phyloP scores from a whole-genome alignment of 2,329 filamentous ascomycete genomes.

The Lachnellula subtilissima region DNA sequence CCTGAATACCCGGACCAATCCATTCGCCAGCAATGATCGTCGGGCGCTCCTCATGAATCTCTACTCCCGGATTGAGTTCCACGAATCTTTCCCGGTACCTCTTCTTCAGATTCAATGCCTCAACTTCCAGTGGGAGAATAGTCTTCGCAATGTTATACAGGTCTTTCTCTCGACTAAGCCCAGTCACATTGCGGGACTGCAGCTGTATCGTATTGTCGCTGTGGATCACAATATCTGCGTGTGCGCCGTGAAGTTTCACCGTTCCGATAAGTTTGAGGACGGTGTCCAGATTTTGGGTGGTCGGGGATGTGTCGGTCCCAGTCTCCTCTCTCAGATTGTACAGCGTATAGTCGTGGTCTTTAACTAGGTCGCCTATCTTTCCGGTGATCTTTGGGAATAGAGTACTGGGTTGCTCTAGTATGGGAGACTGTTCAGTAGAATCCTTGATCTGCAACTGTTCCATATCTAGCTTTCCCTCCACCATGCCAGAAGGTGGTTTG shows the following conservation, averaged over 20 bases:
- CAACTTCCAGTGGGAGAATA: constrained; percentile 2
- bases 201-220: constrained; percentile 12
- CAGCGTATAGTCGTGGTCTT: background rate
- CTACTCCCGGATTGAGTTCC: constrained; percentile 6
- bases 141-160: constrained; percentile 8
- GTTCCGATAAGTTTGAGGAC: constrained; percentile 15
- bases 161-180: constrained; percentile 5
- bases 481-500: background rate
- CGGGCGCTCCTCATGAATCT: constrained; percentile 7
- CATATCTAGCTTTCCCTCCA: background rate
- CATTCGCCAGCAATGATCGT: constrained; percentile 25
- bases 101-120: constrained; percentile 7
- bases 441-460: background rate
- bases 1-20: constrained; percentile 21
- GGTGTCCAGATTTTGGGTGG: background rate
- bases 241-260: constrained; percentile 24
- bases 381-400: constrained; percentile 20
- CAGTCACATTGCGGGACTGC: constrained; percentile 18
- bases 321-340: background rate
- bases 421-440: background rate
- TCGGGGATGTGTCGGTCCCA: background rate
- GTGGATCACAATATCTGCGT: constrained; percentile 20
- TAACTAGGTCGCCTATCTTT: constrained; percentile 9
- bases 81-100: constrained; percentile 4
- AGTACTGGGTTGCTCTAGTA: constrained; percentile 2